A percentile compares a stretch with the other conserved stretches of the same genome.
These are phyloP conservation scores for Delitschia confertaspora DNA, from an alignment of 495 filamentous ascomycete species.

Conservation along the genomic window DNA sequence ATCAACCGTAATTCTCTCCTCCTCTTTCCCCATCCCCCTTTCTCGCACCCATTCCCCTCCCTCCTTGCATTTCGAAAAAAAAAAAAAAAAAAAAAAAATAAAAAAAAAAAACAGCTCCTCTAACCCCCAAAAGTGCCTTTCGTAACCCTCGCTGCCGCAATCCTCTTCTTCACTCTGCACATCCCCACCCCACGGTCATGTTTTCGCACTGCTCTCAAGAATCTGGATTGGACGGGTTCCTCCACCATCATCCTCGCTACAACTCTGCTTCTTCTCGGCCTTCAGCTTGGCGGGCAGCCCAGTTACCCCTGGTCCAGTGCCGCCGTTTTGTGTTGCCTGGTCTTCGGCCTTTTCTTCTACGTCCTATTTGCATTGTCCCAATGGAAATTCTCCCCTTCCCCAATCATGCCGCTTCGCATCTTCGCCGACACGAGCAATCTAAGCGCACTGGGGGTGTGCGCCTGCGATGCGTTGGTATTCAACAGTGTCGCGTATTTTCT, in stretches of 20 bases:
- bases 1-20: conserved; percentile 13
- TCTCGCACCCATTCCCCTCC: neutral
- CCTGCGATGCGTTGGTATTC: conserved; percentile 28
- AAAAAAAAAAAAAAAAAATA: no score
- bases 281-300: conserved; percentile 21
- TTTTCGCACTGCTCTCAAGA: conserved; percentile 11
- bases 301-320: conserved; percentile 5
- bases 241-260: conserved; percentile 20
- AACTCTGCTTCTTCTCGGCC: conserved; percentile 20
- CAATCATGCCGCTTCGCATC: conserved; percentile 27
- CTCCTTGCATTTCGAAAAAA: no score
- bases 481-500: conserved; percentile 29
- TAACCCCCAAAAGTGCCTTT: conserved; percentile 23
- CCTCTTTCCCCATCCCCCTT: neutral
- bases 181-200: conserved; percentile 12
- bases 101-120: conserved; percentile 1
- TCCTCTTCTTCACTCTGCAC: conserved; percentile 20
- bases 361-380: conserved; percentile 15
- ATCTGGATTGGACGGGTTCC: conserved; percentile 25
- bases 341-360: conserved; percentile 12
- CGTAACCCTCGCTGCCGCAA: conserved; percentile 7
- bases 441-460: conserved; percentile 15
- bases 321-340: conserved; percentile 14
- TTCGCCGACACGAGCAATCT: conserved; percentile 18
- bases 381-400: conserved; percentile 6